Evolutionary conservation across 495 filamentous ascomycete genomes (phyloP).

Genomic region (Cladorrhinum samala): DNA sequence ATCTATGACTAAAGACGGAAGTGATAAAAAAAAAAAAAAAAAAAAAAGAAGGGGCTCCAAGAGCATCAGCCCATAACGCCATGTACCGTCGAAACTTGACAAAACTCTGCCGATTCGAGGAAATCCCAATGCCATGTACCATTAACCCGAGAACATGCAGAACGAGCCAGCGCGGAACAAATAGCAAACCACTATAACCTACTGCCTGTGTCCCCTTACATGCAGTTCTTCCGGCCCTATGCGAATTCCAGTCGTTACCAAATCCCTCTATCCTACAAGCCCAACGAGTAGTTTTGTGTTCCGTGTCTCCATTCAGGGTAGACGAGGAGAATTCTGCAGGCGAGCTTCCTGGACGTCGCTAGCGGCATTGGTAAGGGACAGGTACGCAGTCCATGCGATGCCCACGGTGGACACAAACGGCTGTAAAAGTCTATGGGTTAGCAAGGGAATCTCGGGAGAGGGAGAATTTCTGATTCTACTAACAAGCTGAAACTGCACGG

Average conservation of each 20-base stretch:
- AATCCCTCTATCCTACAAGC: neutral
- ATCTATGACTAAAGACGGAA: neutral
- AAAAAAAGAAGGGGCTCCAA: neutral
- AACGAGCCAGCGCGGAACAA: too few relatives aligned
- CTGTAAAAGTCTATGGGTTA: constrained; percentile 38
- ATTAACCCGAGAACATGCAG: too few relatives aligned
- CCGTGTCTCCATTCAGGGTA: neutral
- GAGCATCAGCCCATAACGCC: too few relatives aligned
- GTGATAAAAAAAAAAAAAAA: neutral
- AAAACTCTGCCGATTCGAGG: too few relatives aligned
- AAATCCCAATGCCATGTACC: too few relatives aligned
- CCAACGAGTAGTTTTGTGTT: neutral
- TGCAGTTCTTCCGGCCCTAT: too few relatives aligned
- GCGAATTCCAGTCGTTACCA: too few relatives aligned
- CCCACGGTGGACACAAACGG: constrained; percentile 95
- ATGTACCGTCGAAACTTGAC: too few relatives aligned
- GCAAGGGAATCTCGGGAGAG: neutral
- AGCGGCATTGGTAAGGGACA: constrained; percentile 86
- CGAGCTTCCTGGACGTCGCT: constrained; percentile 47
- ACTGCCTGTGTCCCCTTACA: too few relatives aligned
- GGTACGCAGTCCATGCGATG: constrained; percentile 98
- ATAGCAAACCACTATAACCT: too few relatives aligned
- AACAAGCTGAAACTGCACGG: constrained; percentile 94
- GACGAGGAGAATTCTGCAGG: neutral
- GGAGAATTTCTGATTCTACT: constrained; percentile 32